Evolutionary conservation across 106 monocot genomes (phyloP).

Genomic region (Gastrodia elata): DNA sequence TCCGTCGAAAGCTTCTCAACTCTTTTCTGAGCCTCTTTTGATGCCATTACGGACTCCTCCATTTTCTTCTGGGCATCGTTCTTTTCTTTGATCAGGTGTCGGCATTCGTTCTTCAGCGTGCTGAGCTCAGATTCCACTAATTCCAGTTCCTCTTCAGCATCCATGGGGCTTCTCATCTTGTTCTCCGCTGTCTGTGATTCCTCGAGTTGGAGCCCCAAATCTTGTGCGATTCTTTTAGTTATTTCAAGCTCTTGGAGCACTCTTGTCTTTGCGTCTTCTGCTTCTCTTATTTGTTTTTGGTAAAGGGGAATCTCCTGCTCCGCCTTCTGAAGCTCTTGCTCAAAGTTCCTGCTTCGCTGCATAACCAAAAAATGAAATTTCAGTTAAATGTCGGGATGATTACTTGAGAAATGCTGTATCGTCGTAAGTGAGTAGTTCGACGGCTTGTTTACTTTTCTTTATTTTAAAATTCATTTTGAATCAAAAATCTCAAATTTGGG

Average conservation of each 20-base stretch:
- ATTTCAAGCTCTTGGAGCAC: constrained; percentile 35
- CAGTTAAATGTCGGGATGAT: not conserved
- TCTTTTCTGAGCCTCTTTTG: constrained; percentile 30
- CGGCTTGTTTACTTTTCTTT: too few relatives aligned
- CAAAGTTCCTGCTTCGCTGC: constrained; percentile 19
- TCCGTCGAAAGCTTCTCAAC: constrained; percentile 38
- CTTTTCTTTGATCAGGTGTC: constrained; percentile 21
- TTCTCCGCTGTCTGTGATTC: constrained; percentile 34
- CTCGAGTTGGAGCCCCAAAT: constrained; percentile 36
- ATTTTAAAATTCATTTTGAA: too few relatives aligned
- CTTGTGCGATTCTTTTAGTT: constrained; percentile 35
- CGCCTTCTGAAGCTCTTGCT: constrained; percentile 29
- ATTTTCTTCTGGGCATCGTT: constrained; percentile 24
- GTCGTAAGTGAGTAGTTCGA: too few relatives aligned
- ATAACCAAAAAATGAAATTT: not conserved
- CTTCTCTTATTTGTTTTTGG: constrained; percentile 33
- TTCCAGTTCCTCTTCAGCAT: constrained; percentile 30
- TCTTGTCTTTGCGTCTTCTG: constrained; percentile 20
- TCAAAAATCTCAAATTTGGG: too few relatives aligned
- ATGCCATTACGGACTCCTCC: constrained; percentile 23
- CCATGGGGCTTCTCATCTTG: constrained; percentile 30
- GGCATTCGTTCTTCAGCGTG: constrained; percentile 15
- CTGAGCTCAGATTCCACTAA: constrained; percentile 28
- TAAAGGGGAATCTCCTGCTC: constrained; percentile 29
- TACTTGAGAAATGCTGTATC: too few relatives aligned